Base-by-base conservation (phyloP, 805 yeast species). In the Ogataea angusta region DNA sequence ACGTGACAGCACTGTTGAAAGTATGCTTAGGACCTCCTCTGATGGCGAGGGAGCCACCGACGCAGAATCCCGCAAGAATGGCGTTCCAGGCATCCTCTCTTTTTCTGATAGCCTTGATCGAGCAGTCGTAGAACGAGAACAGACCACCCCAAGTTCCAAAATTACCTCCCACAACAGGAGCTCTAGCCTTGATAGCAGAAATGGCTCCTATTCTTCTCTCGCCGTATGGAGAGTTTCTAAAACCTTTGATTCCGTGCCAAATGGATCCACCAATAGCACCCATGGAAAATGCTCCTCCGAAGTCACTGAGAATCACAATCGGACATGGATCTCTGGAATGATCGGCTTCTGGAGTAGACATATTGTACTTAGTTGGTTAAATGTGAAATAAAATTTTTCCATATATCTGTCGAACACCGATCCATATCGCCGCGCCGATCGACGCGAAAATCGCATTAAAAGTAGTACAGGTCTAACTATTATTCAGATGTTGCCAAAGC, bases 241-340 rank as follows among this genome's bases (percentile, higher is more conserved):
- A 93, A 36, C 99, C 99, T 66, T 93, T 93, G 61, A 93, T 84
- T 62, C 98, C 97, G 72, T 93, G 98, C 99, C 99, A 93, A 48
- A 93, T 82, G 56, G 91, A 82, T 52, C 99, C 99, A 72, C 99
- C 99, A 59, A 93, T 85, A 55, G 80, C 96, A 70, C 99, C 99
- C 98, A 93, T 91, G 59, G 98, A 82, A 60, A 90, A 93, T 43
- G 99, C 98, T 65, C 97, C 98, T 62, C 99, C 99, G 58, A 93
- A 93, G 72, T 93, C 99, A 68, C 83, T 91, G 52, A 93, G 71
- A 52, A 93, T 88, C 44, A 93, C 97, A 52, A 91, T 76, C 42
- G 99, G 99, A 70, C 99, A 93, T 56, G 99, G 99, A 65, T 93
- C 99, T 79, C 98, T 86, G 31, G 96, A 80, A 68, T 93, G 98